Conservation (phyloP, 2,329 filamentous ascomycete species). For the Lasiodiplodia sp. region DNA sequence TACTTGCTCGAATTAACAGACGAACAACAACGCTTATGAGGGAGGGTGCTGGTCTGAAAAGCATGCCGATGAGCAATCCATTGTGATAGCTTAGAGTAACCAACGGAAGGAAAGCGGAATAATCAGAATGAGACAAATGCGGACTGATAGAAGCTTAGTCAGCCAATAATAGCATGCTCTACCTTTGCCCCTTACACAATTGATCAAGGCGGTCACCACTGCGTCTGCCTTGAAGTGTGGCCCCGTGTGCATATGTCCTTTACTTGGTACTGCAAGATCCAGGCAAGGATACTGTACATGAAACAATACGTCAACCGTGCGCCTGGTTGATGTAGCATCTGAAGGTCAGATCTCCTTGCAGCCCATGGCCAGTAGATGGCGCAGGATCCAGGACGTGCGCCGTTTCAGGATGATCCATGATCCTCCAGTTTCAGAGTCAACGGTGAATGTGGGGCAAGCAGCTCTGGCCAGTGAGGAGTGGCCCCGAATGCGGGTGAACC, state of each 20-base stretch:
- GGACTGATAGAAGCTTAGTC: not conserved
- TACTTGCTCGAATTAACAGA: not conserved
- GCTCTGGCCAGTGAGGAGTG: not conserved
- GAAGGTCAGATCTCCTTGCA: not conserved
- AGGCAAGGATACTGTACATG: not conserved
- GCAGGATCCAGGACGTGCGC: not conserved
- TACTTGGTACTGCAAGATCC: not conserved
- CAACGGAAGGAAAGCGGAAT: not conserved
- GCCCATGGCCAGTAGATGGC: not conserved
- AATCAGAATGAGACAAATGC: not conserved
- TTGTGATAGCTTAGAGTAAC: not conserved
- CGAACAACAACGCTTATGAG: not conserved
- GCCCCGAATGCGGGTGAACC: not conserved
- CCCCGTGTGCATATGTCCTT: not conserved
- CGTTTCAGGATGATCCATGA: conserved; percentile 1
- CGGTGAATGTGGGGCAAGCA: not conserved
- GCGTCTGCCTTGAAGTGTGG: not conserved
- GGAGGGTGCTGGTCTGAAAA: not conserved
- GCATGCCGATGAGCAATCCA: not conserved
- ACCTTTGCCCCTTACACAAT: not conserved
- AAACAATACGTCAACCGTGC: not conserved
- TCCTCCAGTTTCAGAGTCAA: conserved; percentile 1
- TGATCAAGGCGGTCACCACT: not conserved
- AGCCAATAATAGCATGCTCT: not conserved
- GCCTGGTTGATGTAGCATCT: not conserved